These are phyloP conservation scores for Populus nigra DNA, from an alignment of 345 rosid species.

Conservation along the genomic window DNA sequence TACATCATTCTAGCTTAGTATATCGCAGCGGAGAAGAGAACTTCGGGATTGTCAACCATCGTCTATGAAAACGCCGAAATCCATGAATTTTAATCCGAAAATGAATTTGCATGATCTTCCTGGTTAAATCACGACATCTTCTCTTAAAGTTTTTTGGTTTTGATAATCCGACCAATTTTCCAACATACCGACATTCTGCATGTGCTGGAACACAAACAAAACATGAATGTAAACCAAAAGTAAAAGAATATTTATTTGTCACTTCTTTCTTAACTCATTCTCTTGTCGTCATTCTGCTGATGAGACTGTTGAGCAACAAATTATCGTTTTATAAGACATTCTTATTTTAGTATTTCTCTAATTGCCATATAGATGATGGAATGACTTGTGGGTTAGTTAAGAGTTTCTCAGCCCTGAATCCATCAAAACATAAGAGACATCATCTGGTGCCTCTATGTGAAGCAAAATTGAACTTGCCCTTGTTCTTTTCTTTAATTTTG, in stretches of 20 bases:
- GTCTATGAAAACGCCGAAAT: conserved; percentile 50
- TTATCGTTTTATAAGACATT: neutral
- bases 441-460: neutral
- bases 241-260: neutral
- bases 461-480: neutral
- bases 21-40: conserved; percentile 52
- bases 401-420: neutral
- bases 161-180: conserved; percentile 37
- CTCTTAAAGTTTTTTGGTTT: conserved; percentile 41
- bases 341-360: neutral
- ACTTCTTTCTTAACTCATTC: neutral
- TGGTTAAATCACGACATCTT: conserved; percentile 45
- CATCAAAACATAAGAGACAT: neutral
- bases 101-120: conserved; percentile 54
- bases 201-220: conserved; percentile 28
- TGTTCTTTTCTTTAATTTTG: neutral
- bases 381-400: neutral
- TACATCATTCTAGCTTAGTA: conserved; percentile 41
- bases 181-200: conserved; percentile 38
- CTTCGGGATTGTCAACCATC: conserved; percentile 53
- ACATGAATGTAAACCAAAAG: neutral
- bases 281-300: neutral
- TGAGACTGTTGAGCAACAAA: neutral
- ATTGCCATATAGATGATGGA: neutral
- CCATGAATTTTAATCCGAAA: conserved; percentile 64